Conservation (phyloP, 352 stramenopile species). For the Phytopythium montanum region DNA sequence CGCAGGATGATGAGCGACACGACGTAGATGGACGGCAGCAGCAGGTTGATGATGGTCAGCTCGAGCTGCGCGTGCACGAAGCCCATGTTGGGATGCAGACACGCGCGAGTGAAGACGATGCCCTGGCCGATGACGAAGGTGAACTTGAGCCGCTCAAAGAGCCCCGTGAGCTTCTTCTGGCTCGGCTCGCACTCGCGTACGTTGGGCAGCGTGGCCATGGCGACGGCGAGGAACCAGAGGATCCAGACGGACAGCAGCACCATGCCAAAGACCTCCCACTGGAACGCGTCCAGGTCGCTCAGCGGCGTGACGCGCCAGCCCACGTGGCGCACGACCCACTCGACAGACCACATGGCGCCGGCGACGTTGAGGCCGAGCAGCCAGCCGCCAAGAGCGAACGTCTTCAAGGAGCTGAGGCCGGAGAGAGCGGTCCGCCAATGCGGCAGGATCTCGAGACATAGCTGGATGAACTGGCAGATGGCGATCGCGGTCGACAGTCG, state of each 20-base stretch:
- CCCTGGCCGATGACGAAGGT: constrained; percentile 75
- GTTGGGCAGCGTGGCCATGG: constrained; percentile 54
- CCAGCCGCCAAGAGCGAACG: constrained; percentile 55
- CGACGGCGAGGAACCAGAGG: constrained; percentile 75
- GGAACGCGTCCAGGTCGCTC: constrained; percentile 51
- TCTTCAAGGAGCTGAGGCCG: constrained; percentile 41
- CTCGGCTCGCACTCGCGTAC: constrained; percentile 52
- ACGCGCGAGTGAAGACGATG: constrained; percentile 78
- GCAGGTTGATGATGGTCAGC: constrained; percentile 86
- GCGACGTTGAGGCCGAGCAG: constrained; percentile 60
- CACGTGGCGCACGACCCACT: constrained; percentile 78
- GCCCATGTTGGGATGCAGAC: constrained; percentile 77
- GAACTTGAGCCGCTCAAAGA: constrained; percentile 82
- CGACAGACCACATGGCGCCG: constrained; percentile 61
- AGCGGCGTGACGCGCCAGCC: constrained; percentile 62
- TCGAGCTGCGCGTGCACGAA: constrained; percentile 87
- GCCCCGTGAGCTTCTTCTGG: constrained; percentile 54
- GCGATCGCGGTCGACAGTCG: constrained; percentile 77
- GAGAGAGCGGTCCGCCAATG: constrained; percentile 60
- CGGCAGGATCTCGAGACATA: constrained; percentile 79
- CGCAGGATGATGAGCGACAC: constrained; percentile 77
- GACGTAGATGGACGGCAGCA: constrained; percentile 85
- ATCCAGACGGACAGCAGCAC: constrained; percentile 75
- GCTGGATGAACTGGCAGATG: constrained; percentile 83
- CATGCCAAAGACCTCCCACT: constrained; percentile 86